Base-by-base conservation (phyloP, 805 yeast genomes). In the Candida succiphila region DNA sequence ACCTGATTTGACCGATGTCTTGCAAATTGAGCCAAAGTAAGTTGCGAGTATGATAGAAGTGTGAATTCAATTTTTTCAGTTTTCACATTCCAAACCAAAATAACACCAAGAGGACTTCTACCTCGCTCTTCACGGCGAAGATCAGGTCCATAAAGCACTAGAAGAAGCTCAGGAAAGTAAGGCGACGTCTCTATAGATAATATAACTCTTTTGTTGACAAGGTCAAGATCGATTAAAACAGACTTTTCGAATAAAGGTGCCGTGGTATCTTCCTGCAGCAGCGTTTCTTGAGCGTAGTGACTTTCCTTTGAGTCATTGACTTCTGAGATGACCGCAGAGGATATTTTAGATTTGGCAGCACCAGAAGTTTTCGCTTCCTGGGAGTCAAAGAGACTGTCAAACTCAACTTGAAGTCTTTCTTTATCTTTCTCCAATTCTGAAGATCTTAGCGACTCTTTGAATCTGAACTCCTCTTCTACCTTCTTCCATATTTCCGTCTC, bases 11-110 rank as follows among this genome's bases (percentile, higher is more conserved):
- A 49, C 17, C 59, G 53, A 13, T 49, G 39, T 9, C 45, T 45
- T 21, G 69, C 65, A 37, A 73, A 71, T 35, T 56, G 58, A 8
- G 67, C 58, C 6, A 44, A 37, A 1, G 59, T 38, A 5, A 74
- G 57, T 13, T 55, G 46, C 2, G 75, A 55, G 8, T 63, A 51
- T 27, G 70, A 56, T 10, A 56, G 54, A 12, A 69, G 54, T 27
- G 60, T 58, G 37, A 54, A 56, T 43, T 63, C 75, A 5, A 39
- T 37, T 4, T 43, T 39, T 6, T 34, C 37, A 20, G 44, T 47
- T 9, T 38, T 39, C 17, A 42, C 40, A 37, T 60, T 53, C 53
- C 61, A 65, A 1, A 51, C 39, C 1, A 52, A 19, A 9, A 51
- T 36, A 17, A 45, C 14, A 4, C 50, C 43, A 16, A 38, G 27